Percentiles rank a stretch among this genome's conserved stretches.
Conservation (phyloP, 148 eudicot species). For the Cornus suecica region DNA sequence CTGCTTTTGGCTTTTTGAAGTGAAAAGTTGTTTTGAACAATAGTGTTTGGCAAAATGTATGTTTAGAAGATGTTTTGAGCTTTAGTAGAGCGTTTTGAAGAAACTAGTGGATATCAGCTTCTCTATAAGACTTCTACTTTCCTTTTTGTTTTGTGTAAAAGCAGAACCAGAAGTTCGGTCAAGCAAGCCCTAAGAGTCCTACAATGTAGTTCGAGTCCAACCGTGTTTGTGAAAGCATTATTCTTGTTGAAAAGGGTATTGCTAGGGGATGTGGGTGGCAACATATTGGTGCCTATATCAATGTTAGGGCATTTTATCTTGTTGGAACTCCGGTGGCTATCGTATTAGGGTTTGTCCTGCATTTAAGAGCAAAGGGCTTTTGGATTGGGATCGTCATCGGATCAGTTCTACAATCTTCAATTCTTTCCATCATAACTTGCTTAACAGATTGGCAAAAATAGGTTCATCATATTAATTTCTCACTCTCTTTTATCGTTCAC, state of each 20-base stretch:
- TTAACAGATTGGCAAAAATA: slow-evolving; percentile 41
- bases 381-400: slow-evolving; percentile 47
- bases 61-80: too few species aligned
- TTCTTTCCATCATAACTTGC: slow-evolving; percentile 23
- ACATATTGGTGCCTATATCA: slow-evolving; percentile 38
- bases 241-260: slow-evolving; percentile 23
- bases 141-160: too few species aligned
- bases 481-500: background rate
- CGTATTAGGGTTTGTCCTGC: slow-evolving; percentile 28
- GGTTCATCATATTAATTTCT: slow-evolving; percentile 20
- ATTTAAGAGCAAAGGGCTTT: slow-evolving; percentile 39
- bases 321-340: slow-evolving; percentile 37
- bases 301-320: slow-evolving; percentile 40
- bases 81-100: too few species aligned
- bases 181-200: too few species aligned
- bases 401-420: slow-evolving; percentile 24
- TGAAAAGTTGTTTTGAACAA: too few species aligned
- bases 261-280: slow-evolving; percentile 57
- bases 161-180: too few species aligned
- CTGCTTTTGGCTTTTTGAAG: too few species aligned
- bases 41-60: too few species aligned
- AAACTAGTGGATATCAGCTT: too few species aligned
- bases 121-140: too few species aligned
- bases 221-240: background rate
- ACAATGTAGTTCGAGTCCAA: background rate